phyloP scores from a whole-genome alignment of 192 early-diverging fungal species.

The Geranomyces michiganensis region DNA sequence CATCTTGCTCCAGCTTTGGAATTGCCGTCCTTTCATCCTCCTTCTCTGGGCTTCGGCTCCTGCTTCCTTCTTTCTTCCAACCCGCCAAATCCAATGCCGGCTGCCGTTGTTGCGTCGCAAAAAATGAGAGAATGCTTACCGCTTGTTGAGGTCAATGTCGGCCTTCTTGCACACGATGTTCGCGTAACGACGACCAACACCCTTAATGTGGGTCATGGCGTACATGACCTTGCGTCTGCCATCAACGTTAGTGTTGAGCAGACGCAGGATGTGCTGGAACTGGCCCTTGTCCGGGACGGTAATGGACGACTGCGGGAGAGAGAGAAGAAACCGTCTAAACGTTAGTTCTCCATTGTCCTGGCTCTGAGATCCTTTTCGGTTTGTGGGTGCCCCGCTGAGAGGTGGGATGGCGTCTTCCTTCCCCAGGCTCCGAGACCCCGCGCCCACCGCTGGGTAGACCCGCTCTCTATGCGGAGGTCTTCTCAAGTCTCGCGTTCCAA shows the following conservation, averaged over 20 bases:
- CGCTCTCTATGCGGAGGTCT: too few species aligned
- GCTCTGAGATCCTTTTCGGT: neutral
- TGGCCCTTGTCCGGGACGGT: slow-evolving; percentile 63
- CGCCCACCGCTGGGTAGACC: too few species aligned
- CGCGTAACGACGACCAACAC: slow-evolving; percentile 98
- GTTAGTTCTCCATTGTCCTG: neutral
- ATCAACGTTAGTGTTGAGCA: slow-evolving; percentile 99
- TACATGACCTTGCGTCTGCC: slow-evolving; percentile 94
- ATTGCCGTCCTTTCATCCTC: too few species aligned
- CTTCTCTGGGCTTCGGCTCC: too few species aligned
- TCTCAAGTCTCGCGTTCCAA: too few species aligned
- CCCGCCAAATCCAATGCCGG: too few species aligned
- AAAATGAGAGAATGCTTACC: slow-evolving; percentile 64
- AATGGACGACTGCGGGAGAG: slow-evolving; percentile 28
- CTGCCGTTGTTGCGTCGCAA: too few species aligned
- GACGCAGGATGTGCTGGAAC: slow-evolving; percentile 98
- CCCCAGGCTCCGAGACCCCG: too few species aligned
- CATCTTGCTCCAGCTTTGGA: neutral
- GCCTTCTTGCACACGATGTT: slow-evolving; percentile 99
- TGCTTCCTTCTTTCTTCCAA: too few species aligned
- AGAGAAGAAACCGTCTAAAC: neutral
- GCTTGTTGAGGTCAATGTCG: slow-evolving; percentile 95
- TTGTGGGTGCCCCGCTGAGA: too few species aligned
- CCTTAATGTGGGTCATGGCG: slow-evolving; percentile 96
- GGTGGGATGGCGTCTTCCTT: too few species aligned